Evolutionary conservation across 2,329 filamentous ascomycete genomes (phyloP), one percentile per base, ranked within the genome.

Genomic region (Thyridium curvatum): DNA sequence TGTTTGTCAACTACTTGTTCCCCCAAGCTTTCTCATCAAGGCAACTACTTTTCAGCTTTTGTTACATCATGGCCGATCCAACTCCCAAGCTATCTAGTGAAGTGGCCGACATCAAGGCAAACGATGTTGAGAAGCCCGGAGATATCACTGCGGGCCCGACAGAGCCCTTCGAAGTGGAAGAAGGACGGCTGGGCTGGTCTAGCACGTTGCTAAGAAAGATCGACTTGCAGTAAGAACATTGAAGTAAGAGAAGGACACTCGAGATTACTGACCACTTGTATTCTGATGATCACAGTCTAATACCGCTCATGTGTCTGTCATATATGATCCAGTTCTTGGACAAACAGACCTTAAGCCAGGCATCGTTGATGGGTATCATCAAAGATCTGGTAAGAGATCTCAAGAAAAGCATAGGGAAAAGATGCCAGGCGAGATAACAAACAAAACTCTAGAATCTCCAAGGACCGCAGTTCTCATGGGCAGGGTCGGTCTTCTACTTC

Each of bases 401-500:
- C n/a, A n/a, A n/a, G n/a, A n/a, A n/a, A n/a, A n/a, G n/a, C n/a
- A n/a, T n/a, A n/a, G n/a, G n/a, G n/a, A n/a, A n/a, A n/a, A n/a
- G n/a, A n/a, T n/a, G n/a, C n/a, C n/a, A n/a, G n/a, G n/a, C n/a
- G n/a, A n/a, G n/a, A n/a, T n/a, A n/a, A n/a, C n/a, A n/a, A n/a
- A n/a, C n/a, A n/a, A n/a, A 10, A 34, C 14, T 34, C 3, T 18
- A 34, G 33, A 18, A 34, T 18, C 33, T 34, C 13, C 8, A 5
- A 7, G 33, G 33, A 8, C 14, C 9, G 8, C 14, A 34, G 18
- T 34, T 34, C 33, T 34, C 33, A 5, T 34, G 33, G 33, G 35
- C 17, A 26, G 21, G 28, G 28, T 29, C 38, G 34, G 18, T 46
- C 17, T 46, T 46, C 42, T 46, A 44, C 38, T 32, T 46, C 10